A percentile compares a stretch with the other conserved stretches of the same genome.
Evolutionary conservation across 495 filamentous ascomycete species (phyloP).

Genomic region (Penicillium cosmopolitanum): DNA sequence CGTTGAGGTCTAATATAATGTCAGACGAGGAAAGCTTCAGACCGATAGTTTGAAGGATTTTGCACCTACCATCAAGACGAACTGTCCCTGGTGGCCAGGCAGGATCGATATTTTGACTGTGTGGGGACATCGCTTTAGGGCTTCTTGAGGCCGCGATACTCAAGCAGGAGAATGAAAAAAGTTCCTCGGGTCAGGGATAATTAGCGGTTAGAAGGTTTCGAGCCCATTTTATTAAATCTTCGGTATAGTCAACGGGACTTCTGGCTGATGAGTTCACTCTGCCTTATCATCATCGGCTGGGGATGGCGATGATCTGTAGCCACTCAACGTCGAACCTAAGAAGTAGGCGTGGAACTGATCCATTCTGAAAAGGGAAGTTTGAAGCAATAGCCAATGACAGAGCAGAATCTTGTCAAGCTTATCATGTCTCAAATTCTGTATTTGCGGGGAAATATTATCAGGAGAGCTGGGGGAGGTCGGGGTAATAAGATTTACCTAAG

Average conservation of each 20-base stretch:
- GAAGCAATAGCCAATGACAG: constrained; percentile 25
- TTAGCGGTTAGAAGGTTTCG: not conserved
- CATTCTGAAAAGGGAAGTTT: constrained; percentile 28
- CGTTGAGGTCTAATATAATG: constrained; percentile 12
- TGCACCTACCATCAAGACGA: constrained; percentile 18
- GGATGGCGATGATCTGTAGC: constrained; percentile 7
- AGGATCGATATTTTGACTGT: constrained; percentile 14
- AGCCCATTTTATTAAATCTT: constrained; percentile 2
- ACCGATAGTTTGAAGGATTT: not conserved
- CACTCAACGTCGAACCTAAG: constrained; percentile 17
- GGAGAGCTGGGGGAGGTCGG: constrained; percentile 5
- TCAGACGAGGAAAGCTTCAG: not conserved
- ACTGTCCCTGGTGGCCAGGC: constrained; percentile 30
- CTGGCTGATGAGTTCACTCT: not conserved
- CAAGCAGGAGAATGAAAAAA: not conserved
- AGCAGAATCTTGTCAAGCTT: constrained; percentile 5
- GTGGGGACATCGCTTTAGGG: constrained; percentile 9
- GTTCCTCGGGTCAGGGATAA: not conserved
- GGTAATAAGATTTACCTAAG: constrained; percentile 16
- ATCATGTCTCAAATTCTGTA: constrained; percentile 7
- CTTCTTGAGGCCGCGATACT: not conserved
- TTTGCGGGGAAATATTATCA: constrained; percentile 10
- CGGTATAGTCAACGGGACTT: not conserved
- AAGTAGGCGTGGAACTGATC: not conserved
- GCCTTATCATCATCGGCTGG: constrained; percentile 19